Percentiles rank a stretch among this genome's conserved stretches.
phyloP scores from a whole-genome alignment of 148 eudicot genomes.

The Heliamphora exappendiculata region DNA sequence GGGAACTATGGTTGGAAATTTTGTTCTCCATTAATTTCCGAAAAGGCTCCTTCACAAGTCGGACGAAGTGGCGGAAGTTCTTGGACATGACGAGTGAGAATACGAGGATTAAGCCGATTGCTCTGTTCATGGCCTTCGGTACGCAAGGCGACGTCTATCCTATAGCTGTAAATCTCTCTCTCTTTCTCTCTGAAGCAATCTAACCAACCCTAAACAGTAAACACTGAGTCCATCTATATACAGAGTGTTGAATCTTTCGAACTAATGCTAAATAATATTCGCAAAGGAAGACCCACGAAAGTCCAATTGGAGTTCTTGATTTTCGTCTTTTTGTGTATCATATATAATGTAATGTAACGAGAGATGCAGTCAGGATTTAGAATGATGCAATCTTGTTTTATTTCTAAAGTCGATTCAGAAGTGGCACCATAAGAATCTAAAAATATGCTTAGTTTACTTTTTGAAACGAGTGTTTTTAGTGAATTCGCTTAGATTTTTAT shows the following conservation, averaged over 20 bases:
- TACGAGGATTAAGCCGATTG: constrained; percentile 44
- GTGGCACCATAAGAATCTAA: no score
- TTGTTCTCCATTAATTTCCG: no score
- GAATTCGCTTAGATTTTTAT: no score
- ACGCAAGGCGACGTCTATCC: constrained; percentile 93
- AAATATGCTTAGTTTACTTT: no score
- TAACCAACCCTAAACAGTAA: neutral
- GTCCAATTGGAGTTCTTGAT: neutral
- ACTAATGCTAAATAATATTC: neutral
- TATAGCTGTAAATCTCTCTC: constrained; percentile 47
- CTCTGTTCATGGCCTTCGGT: constrained; percentile 93
- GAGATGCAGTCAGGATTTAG: no score
- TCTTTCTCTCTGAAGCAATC: neutral
- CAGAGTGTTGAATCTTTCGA: neutral
- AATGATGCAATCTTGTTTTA: no score
- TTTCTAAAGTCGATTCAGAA: no score
- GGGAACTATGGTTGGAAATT: no score
- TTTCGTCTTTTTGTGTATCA: no score
- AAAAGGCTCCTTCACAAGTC: no score
- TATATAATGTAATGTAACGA: no score
- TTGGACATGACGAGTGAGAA: constrained; percentile 11
- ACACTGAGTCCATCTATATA: neutral
- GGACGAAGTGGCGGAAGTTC: neutral
- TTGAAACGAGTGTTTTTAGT: no score
- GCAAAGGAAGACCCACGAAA: neutral